These are phyloP conservation scores for Stachybotrys chlorohalonatus DNA, from an alignment of 2,329 filamentous ascomycete species.

Conservation along the genomic window DNA sequence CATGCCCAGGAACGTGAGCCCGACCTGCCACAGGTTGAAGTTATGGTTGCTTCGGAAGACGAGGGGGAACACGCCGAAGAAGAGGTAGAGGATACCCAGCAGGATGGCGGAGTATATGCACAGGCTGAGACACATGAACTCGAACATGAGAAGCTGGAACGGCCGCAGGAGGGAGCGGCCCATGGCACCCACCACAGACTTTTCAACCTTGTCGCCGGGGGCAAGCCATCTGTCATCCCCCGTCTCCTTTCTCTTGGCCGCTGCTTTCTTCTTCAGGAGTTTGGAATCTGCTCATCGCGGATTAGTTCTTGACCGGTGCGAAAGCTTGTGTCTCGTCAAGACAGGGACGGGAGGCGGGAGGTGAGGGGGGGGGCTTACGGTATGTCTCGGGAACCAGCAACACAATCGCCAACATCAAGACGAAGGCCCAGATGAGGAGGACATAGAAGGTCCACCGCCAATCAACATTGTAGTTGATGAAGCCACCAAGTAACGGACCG, in stretches of 20 bases:
- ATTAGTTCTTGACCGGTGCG: constrained; percentile 2
- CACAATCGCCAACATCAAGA: constrained; percentile 53
- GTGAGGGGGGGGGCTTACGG: constrained; percentile 29
- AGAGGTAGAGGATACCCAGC: constrained; percentile 82
- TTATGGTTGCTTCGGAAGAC: constrained; percentile 68
- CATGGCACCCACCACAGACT: constrained; percentile 56
- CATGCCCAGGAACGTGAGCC: constrained; percentile 68
- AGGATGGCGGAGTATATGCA: constrained; percentile 77
- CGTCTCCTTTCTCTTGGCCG: constrained; percentile 59
- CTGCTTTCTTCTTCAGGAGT: constrained; percentile 64
- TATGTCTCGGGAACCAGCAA: constrained; percentile 83
- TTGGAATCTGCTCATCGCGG: constrained; percentile 41
- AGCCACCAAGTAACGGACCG: constrained; percentile 60
- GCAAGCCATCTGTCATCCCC: constrained; percentile 70
- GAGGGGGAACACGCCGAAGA: constrained; percentile 80
- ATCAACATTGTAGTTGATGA: constrained; percentile 65
- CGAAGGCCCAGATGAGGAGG: constrained; percentile 71
- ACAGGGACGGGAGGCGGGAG: neutral
- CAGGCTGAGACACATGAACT: constrained; percentile 79
- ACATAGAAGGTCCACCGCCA: constrained; percentile 86
- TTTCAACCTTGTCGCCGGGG: constrained; percentile 63
- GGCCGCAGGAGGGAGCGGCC: constrained; percentile 55
- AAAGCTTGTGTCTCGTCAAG: neutral
- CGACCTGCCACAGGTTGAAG: constrained; percentile 71
- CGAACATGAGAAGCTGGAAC: constrained; percentile 68